These are phyloP conservation scores for Geosmithia putterillii DNA, from an alignment of 2,329 filamentous ascomycete genomes.

Conservation along the genomic window DNA sequence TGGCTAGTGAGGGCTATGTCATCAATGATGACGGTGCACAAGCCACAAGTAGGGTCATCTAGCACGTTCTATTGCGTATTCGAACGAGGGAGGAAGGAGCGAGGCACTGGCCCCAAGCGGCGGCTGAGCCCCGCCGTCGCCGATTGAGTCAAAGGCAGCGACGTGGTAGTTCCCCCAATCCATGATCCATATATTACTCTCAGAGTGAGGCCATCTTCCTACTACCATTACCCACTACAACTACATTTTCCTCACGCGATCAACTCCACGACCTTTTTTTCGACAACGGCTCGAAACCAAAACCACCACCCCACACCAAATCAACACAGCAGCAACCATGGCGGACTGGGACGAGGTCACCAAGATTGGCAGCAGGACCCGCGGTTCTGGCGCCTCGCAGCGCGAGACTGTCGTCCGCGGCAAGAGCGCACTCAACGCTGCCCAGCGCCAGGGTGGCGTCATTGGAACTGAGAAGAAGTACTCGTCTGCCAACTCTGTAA, in stretches of 20 bases:
- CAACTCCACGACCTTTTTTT: background rate
- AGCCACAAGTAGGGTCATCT: too few relatives aligned
- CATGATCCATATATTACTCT: background rate
- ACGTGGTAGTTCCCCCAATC: background rate
- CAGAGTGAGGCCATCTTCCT: background rate
- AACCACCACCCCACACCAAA: background rate
- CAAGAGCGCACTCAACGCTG: slow-evolving; percentile 75
- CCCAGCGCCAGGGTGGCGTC: slow-evolving; percentile 65
- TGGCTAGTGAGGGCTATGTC: background rate
- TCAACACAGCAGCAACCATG: slow-evolving; percentile 33
- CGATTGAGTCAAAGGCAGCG: slow-evolving; percentile 2
- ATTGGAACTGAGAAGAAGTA: slow-evolving; percentile 88
- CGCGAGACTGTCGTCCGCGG: slow-evolving; percentile 86
- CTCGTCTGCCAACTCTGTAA: slow-evolving; percentile 64
- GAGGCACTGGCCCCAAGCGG: slow-evolving; percentile 1
- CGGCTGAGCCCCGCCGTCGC: slow-evolving; percentile 1
- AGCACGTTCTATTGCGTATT: slow-evolving; percentile 1
- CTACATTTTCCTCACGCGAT: background rate
- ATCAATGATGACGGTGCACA: background rate
- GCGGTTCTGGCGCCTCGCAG: slow-evolving; percentile 49
- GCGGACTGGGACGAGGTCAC: slow-evolving; percentile 77
- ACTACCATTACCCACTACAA: background rate
- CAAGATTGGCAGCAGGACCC: slow-evolving; percentile 85
- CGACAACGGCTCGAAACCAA: background rate
- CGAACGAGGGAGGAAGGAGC: background rate